A percentile compares a stretch with the other conserved stretches of the same genome.
These are phyloP conservation scores for Yarrowia sp. DNA, from an alignment of 805 yeast genomes.

Conservation along the genomic window DNA sequence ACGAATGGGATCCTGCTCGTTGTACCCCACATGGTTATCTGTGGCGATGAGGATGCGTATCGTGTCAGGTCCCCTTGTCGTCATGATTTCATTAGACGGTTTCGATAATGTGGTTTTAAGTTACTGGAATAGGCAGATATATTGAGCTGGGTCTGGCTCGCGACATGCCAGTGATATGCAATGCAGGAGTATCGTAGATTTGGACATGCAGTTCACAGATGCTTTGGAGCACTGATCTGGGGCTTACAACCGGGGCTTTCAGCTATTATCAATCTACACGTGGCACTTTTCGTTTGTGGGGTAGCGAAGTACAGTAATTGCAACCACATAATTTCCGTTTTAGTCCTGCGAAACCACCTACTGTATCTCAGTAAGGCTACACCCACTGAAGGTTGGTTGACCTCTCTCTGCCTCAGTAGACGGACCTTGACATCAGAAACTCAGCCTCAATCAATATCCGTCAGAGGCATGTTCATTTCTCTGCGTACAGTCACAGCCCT, in stretches of 20 bases:
- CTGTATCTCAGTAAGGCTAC: too few species aligned
- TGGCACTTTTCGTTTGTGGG: background rate
- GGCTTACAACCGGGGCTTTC: background rate
- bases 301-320: background rate
- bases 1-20: constrained; percentile 82
- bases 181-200: constrained; percentile 6
- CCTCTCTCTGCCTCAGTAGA: too few species aligned
- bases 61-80: constrained; percentile 53
- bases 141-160: background rate
- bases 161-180: background rate
- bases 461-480: too few species aligned
- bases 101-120: background rate
- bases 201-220: background rate
- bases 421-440: too few species aligned
- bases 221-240: background rate
- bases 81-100: background rate
- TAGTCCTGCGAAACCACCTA: too few species aligned
- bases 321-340: background rate
- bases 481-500: too few species aligned
- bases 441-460: background rate
- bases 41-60: constrained; percentile 79
- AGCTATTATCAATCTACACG: background rate
- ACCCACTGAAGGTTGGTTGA: too few species aligned
- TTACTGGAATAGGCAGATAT: background rate
- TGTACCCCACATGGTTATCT: constrained; percentile 94